Base-by-base conservation (phyloP, 2,329 filamentous ascomycete genomes). In the Fusarium marasasianum region DNA sequence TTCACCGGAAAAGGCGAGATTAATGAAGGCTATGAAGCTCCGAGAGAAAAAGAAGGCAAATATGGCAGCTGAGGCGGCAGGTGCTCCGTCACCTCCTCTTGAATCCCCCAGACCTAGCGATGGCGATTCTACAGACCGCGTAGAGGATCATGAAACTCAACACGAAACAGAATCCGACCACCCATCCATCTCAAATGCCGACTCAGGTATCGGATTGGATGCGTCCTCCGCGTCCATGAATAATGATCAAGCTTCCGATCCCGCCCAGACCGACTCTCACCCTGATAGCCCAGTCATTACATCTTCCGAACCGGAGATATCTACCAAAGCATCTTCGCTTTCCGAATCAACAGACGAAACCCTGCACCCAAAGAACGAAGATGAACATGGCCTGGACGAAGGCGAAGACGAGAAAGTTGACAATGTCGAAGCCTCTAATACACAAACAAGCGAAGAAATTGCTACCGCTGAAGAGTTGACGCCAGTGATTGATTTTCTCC, bases 21-120 rank as follows among this genome's bases (percentile, higher is more conserved):
- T 99, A 72, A 95, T 98, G 94, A 98, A 97, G 84, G 96, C 96
- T 13, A 88, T 98, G 84, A 93, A 98, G 82, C 83, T 98, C 76
- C 90, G 96, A 59, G 96, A 97, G 82, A 94, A 93, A 83, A 95
- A 94, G 81, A 85, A 83, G 82, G 81, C 67, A 71, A 74, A 78
- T 53, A 78, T 73, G 78, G 80, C 69, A 65, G 81, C 70, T 24
- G 71, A 71, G 67, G 62, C 77, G 11, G 73, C 79, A 17, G 76
- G 60, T 48, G 50, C 72, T 8, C 48, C 69, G 20, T 62, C 70
- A 18, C 75, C 76, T 22, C 72, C 71, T 35, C 45, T 77, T 24
- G 54, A 72, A 15, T 71, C 70, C 10, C 66, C 75, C 13, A 58
- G 57, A 31, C 66, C 72, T 20, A 77, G 71, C 45, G 77, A 79